Evolutionary conservation across 495 filamentous ascomycete species (phyloP).

Genomic region (Aspergillus affinis): DNA sequence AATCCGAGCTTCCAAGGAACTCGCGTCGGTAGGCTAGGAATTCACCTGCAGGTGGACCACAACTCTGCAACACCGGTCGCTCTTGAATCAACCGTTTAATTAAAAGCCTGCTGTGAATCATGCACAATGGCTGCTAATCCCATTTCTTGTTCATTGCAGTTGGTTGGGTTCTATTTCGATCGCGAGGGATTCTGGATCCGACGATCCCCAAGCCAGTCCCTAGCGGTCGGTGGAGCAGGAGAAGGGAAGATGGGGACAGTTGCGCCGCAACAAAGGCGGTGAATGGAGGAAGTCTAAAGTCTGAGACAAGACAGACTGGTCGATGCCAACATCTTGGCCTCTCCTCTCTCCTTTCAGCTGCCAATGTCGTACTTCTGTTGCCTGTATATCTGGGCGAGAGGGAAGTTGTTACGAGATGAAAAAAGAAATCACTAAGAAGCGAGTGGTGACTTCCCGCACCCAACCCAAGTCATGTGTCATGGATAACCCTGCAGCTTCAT

Average conservation of each 20-base stretch:
- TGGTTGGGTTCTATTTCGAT: background rate
- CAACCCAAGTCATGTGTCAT: background rate
- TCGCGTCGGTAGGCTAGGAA: background rate
- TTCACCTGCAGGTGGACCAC: background rate
- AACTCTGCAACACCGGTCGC: background rate
- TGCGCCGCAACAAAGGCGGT: slow-evolving; percentile 6
- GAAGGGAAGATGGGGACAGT: background rate
- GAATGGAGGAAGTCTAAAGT: background rate
- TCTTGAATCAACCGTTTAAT: background rate
- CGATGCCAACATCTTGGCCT: background rate
- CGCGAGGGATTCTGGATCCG: slow-evolving; percentile 3
- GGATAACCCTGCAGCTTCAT: background rate
- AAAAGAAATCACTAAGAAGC: background rate
- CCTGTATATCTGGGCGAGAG: too few species aligned
- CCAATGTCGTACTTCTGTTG: too few species aligned
- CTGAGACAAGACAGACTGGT: background rate
- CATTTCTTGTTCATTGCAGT: background rate
- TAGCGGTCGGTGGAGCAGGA: slow-evolving; percentile 4
- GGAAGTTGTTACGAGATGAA: too few species aligned
- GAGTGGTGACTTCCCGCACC: background rate
- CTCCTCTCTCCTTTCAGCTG: too few species aligned
- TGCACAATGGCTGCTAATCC: too few species aligned
- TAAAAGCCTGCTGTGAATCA: background rate
- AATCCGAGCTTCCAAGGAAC: background rate
- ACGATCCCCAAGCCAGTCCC: background rate